Evolutionary conservation across 1,139 yeast genomes (phyloP), one percentile per base, ranked within the genome.

Genomic region (Pichia kudriavzevii): DNA sequence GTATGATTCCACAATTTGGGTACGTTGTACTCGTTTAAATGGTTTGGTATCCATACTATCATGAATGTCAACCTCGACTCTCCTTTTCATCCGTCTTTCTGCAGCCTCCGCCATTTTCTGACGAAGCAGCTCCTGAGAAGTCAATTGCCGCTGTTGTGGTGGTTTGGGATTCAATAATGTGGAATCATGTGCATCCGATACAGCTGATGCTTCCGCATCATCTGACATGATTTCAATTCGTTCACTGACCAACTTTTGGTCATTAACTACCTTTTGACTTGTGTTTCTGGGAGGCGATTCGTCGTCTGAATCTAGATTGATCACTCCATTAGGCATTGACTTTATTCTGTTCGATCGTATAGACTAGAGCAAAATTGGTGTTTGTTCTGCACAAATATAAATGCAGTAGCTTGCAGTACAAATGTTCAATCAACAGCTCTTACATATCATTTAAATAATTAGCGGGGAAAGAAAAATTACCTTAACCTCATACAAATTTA

Each of bases 21-120:
- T 8, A 20, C 20, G 7, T 14, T 4, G 7, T 26, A 10, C 3
- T n/a, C 10, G 17, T 15, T 4, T 20, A 5, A 11, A 12, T 5
- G 3, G n/a, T 20, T 21, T 21, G 12, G 5, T 14, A 5, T 4
- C 10, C 9, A 19, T n/a, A 7, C 7, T 9, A 2, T 12, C 25
- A 21, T 4, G 8, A 4, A 15, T 5, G 18, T 28, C 20, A 22
- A 16, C 20, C 9, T 22, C 26, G n/a, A 15, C 15, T 17, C 10
- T 19, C 5, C 22, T 12, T 22, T 40, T 42, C 18, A 40, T 7
- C 22, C 53, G 30, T 25, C 30, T 31, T 25, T 46, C 47, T 3
- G 53, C 55, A 12, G 55, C 53, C 5, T 35, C 40, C 2, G 49
- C 51, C 25, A 42, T 15, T 25, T 42, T 16, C 12, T 39, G 42